Evolutionary conservation across 306 rosid species (phyloP).

Genomic region (Cucurbita argyrosperma): DNA sequence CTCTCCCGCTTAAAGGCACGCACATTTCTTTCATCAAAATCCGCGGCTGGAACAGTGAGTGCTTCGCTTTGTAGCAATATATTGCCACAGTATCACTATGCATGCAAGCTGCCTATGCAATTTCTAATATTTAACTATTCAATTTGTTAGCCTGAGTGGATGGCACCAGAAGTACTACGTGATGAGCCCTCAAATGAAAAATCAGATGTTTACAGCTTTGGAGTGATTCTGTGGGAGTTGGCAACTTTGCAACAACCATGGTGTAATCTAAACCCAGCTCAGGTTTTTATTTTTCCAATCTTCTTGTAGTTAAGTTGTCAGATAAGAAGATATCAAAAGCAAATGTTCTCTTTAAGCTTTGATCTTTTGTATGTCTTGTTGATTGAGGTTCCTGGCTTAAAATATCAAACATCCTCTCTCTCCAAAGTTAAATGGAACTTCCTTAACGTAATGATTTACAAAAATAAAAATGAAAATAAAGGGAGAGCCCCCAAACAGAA

Average conservation of each 20-base stretch:
- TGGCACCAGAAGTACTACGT: conserved; percentile 99
- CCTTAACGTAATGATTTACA: background rate
- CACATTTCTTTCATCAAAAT: conserved; percentile 92
- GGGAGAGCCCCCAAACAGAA: background rate
- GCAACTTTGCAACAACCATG: conserved; percentile 90
- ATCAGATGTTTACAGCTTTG: conserved; percentile 93
- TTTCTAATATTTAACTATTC: conserved; percentile 2
- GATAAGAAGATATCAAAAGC: background rate
- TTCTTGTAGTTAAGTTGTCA: background rate
- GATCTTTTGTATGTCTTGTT: background rate
- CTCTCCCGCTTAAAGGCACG: conserved; percentile 92
- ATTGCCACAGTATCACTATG: background rate
- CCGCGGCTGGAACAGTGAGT: conserved; percentile 98
- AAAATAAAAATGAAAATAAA: too few species aligned
- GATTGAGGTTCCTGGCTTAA: background rate
- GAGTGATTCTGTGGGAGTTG: conserved; percentile 91
- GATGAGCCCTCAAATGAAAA: conserved; percentile 96
- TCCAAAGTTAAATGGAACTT: too few species aligned
- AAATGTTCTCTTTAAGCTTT: background rate
- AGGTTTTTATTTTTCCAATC: conserved; percentile 46
- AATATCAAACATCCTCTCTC: background rate
- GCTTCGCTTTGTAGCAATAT: conserved; percentile 4
- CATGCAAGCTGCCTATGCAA: background rate
- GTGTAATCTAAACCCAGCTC: conserved; percentile 84
- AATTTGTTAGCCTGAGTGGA: conserved; percentile 68